Conservation (phyloP, 192 early-diverging fungal genomes). For the Coemansia furcata region DNA sequence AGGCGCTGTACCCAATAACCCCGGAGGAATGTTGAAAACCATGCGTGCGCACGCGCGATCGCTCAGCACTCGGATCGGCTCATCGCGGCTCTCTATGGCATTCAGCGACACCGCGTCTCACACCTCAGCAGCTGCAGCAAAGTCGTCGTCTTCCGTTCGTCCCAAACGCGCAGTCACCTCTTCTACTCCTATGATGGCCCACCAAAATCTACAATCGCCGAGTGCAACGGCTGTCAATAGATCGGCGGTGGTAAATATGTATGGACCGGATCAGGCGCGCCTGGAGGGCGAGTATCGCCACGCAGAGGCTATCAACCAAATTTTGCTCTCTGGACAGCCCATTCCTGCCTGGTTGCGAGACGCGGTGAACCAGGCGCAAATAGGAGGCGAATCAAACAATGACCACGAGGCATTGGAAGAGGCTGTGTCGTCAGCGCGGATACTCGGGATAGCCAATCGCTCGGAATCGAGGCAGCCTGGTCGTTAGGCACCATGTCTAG, state of each 20-base stretch:
- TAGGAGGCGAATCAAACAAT: background rate
- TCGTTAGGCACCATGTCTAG: background rate
- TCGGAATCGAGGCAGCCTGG: background rate
- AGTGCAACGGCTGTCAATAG: conserved; percentile 3
- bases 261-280: conserved; percentile 33
- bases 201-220: background rate
- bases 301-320: conserved; percentile 51
- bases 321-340: conserved; percentile 46
- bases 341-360: conserved; percentile 51
- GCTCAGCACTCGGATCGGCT: conserved; percentile 28
- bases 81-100: conserved; percentile 26
- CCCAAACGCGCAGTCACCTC: conserved; percentile 8
- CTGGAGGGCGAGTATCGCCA: conserved; percentile 49
- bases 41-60: conserved; percentile 44
- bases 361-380: conserved; percentile 39
- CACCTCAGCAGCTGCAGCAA: conserved; percentile 1
- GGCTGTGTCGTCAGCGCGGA: background rate
- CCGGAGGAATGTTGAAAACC: conserved; percentile 18
- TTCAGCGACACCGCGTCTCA: conserved; percentile 23
- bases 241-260: conserved; percentile 17
- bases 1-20: background rate
- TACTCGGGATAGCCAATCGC: conserved; percentile 1
- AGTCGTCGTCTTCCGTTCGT: conserved; percentile 11
- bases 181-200: background rate
- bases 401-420: background rate